A percentile compares a stretch with the other conserved stretches of the same genome.
These are phyloP conservation scores for Hypoxylon sp. DNA, from an alignment of 2,329 filamentous ascomycete genomes.

Conservation along the genomic window DNA sequence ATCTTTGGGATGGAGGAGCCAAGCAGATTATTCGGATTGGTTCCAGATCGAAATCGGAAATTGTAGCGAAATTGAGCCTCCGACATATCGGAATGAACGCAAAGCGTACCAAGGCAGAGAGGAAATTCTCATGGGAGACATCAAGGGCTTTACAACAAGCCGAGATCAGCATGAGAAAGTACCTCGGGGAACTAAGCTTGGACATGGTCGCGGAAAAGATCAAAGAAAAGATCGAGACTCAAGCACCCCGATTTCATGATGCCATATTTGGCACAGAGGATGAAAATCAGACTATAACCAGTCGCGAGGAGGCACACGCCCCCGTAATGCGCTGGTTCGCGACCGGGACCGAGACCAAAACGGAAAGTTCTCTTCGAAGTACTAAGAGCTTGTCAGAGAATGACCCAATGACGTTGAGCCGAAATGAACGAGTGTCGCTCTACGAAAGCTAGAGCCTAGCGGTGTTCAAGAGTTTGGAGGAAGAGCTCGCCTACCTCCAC, in stretches of 20 bases:
- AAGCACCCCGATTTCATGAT: slow-evolving; percentile 4
- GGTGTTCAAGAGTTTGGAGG: slow-evolving; percentile 5
- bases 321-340: slow-evolving; percentile 9
- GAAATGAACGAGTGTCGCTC: slow-evolving; percentile 13
- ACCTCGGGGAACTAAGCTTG: slow-evolving; percentile 8
- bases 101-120: slow-evolving; percentile 51
- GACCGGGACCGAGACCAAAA: background rate
- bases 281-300: background rate
- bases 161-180: slow-evolving; percentile 8
- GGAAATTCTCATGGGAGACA: slow-evolving; percentile 40
- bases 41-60: slow-evolving; percentile 61
- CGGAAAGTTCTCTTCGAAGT: background rate
- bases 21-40: slow-evolving; percentile 68
- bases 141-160: slow-evolving; percentile 27
- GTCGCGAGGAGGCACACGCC: background rate
- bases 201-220: slow-evolving; percentile 23
- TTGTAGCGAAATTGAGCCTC: slow-evolving; percentile 59
- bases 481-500: slow-evolving; percentile 25
- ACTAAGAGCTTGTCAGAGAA: background rate
- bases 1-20: slow-evolving; percentile 59
- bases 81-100: slow-evolving; percentile 45
- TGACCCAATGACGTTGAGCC: slow-evolving; percentile 5
- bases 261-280: slow-evolving; percentile 14
- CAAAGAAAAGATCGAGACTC: slow-evolving; percentile 27
- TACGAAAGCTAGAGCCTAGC: slow-evolving; percentile 11